Evolutionary conservation across 2,329 filamentous ascomycete genomes (phyloP), one percentile per base, ranked within the genome.

Genomic region (Sarocladium strictum): DNA sequence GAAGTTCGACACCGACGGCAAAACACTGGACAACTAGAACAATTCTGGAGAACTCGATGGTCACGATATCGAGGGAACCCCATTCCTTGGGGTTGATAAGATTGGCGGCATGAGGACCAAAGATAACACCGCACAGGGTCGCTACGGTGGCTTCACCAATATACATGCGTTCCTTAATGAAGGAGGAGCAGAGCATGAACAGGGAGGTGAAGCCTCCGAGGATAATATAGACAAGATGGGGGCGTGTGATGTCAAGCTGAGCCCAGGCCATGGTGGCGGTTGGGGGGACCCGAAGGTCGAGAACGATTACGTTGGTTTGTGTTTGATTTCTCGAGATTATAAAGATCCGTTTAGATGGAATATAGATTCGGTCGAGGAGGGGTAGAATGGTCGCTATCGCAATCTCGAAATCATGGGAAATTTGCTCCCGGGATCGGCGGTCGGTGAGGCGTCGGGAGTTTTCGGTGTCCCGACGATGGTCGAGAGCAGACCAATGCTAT

Each of bases 201-300:
- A 99, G 77, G 57, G 88, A 91, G 62, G 94, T 99, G 76, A 99
- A 99, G 69, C 93, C 94, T 65, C 94, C 94, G 55, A 99, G 78
- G 73, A 99, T 97, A 73, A 97, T 90, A 73, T 99, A 99, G 61
- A 96, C 94, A 89, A 97, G 73, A 78, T 99, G 94, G 65, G 94
- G 90, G 78, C 87, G 89, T 73, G 95, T 97, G 75, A 97, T 86
- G 58, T 85, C 85, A 53, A 93, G 79, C 62, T 92, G 87, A 49
- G 86, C 80, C 88, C 88, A 92, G 58, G 85, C 85, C 87, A 91
- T 91, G 29, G 45, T 60, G 62, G 27, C 53, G 53, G 50, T 37
- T 54, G 27, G 45, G 35, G n/a, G 37, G 57, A 49, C 41, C 47
- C 47, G 40, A 33, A 53, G 56, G 38, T 37, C 53, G 26, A 33